Conservation (phyloP, 2,329 filamentous ascomycete genomes). For the Monascus ruber region DNA sequence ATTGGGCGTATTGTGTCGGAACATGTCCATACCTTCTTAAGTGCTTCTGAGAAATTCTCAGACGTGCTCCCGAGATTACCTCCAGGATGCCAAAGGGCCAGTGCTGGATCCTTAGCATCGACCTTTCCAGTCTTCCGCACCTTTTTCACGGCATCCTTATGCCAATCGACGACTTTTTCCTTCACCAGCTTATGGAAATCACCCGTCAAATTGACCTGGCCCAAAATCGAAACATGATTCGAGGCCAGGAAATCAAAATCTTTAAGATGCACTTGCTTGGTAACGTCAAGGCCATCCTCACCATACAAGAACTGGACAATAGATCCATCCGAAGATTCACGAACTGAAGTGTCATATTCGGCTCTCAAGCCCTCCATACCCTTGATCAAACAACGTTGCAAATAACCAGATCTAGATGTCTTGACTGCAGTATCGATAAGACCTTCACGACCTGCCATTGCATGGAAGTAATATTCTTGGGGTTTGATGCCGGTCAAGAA, state of each 20-base stretch:
- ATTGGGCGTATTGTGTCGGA: background rate
- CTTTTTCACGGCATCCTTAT: conserved; percentile 63
- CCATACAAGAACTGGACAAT: conserved; percentile 94
- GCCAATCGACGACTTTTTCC: conserved; percentile 52
- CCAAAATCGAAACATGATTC: conserved; percentile 71
- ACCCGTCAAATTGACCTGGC: conserved; percentile 59
- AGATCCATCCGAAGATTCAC: conserved; percentile 76
- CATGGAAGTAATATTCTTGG: conserved; percentile 98
- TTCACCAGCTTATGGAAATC: conserved; percentile 47
- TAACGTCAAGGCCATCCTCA: conserved; percentile 88
- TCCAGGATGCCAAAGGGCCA: conserved; percentile 61
- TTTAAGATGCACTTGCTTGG: conserved; percentile 81
- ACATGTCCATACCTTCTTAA: conserved; percentile 43
- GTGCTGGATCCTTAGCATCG: conserved; percentile 62
- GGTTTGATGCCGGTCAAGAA: conserved; percentile 97
- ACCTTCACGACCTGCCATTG: conserved; percentile 97
- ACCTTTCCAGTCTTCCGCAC: conserved; percentile 61
- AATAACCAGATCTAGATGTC: conserved; percentile 89
- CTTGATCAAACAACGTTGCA: conserved; percentile 95
- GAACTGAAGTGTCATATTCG: conserved; percentile 85
- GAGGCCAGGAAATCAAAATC: conserved; percentile 84
- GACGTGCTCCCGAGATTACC: conserved; percentile 77
- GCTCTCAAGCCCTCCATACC: conserved; percentile 93
- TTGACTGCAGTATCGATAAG: conserved; percentile 98
- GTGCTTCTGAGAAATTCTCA: conserved; percentile 65